These are phyloP conservation scores for Tolypocladium guangdongense DNA, from an alignment of 2,329 filamentous ascomycete genomes.

Conservation along the genomic window DNA sequence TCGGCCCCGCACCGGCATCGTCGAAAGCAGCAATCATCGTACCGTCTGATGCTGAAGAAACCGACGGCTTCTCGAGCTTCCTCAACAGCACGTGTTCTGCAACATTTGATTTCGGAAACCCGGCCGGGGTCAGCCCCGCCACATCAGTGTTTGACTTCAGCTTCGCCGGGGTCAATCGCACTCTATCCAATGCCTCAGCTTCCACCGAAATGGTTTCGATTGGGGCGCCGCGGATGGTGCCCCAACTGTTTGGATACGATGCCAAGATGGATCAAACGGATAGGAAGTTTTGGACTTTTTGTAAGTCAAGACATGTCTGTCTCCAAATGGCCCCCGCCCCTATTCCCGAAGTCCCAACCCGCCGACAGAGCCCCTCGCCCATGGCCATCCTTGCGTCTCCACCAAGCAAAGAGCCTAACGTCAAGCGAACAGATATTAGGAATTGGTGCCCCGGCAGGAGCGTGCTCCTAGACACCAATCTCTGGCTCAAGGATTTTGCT, in stretches of 20 bases:
- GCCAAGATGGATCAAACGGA: slow-evolving; percentile 23
- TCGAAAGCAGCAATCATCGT: not conserved
- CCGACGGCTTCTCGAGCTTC: not conserved
- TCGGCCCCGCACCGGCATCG: not conserved
- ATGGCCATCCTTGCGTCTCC: not conserved
- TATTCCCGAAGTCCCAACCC: not conserved
- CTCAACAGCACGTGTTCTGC: not conserved
- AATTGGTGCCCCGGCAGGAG: slow-evolving; percentile 31
- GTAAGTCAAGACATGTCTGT: slow-evolving; percentile 13
- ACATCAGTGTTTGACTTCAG: not conserved
- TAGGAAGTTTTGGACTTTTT: slow-evolving; percentile 22
- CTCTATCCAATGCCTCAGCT: not conserved
- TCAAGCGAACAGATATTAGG: slow-evolving; percentile 18
- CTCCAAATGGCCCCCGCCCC: not conserved
- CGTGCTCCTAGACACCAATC: slow-evolving; percentile 24
- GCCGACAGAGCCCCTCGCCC: not conserved
- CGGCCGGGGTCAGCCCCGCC: not conserved
- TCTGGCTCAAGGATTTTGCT: slow-evolving; percentile 28
- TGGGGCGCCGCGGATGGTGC: slow-evolving; percentile 10
- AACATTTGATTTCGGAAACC: not conserved
- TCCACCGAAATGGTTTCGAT: slow-evolving; percentile 1
- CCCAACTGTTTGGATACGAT: slow-evolving; percentile 13
- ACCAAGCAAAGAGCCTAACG: not conserved
- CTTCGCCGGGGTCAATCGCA: not conserved
- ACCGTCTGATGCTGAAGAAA: not conserved